phyloP scores from a whole-genome alignment of 2,329 filamentous ascomycete species.

The Arthroderma uncinatum region DNA sequence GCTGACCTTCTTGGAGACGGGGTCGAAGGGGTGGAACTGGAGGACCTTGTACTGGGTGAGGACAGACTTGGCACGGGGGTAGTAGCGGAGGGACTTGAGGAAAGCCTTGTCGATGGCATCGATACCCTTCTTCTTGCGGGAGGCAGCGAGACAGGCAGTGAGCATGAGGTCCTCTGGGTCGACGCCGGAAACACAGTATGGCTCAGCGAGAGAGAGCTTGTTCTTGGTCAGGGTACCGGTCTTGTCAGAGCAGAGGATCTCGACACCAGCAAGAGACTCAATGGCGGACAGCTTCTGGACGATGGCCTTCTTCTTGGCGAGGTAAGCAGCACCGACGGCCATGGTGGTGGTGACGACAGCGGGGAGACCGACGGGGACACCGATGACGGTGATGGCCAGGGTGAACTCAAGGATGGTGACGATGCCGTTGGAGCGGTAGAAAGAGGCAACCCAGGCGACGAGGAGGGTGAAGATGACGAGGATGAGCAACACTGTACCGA shows the following conservation, averaged over 20 bases:
- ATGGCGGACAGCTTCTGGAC: slow-evolving; percentile 89
- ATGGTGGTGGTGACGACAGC: slow-evolving; percentile 90
- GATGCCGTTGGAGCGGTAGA: slow-evolving; percentile 76
- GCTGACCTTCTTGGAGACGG: slow-evolving; percentile 85
- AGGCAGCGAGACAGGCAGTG: slow-evolving; percentile 79
- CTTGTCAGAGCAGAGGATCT: slow-evolving; percentile 92
- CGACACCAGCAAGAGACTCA: slow-evolving; percentile 81
- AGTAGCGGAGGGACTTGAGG: slow-evolving; percentile 71
- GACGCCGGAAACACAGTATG: slow-evolving; percentile 70
- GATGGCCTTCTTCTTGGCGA: slow-evolving; percentile 86
- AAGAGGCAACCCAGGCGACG: slow-evolving; percentile 74
- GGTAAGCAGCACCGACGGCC: slow-evolving; percentile 83
- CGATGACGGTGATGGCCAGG: slow-evolving; percentile 79
- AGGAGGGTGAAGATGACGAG: slow-evolving; percentile 71
- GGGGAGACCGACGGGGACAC: slow-evolving; percentile 85
- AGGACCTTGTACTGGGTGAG: slow-evolving; percentile 75
- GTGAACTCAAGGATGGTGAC: slow-evolving; percentile 73
- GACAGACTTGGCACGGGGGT: slow-evolving; percentile 69
- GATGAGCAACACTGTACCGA: slow-evolving; percentile 67
- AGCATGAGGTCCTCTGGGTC: slow-evolving; percentile 83
- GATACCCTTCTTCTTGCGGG: slow-evolving; percentile 90
- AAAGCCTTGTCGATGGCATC: slow-evolving; percentile 94
- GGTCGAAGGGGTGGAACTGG: slow-evolving; percentile 80
- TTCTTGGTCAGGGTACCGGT: slow-evolving; percentile 90
- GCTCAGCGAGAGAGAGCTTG: slow-evolving; percentile 78